phyloP scores from a whole-genome alignment of 768 basidiomycete species.

The Tylopilus plumbeoviolaceoides region DNA sequence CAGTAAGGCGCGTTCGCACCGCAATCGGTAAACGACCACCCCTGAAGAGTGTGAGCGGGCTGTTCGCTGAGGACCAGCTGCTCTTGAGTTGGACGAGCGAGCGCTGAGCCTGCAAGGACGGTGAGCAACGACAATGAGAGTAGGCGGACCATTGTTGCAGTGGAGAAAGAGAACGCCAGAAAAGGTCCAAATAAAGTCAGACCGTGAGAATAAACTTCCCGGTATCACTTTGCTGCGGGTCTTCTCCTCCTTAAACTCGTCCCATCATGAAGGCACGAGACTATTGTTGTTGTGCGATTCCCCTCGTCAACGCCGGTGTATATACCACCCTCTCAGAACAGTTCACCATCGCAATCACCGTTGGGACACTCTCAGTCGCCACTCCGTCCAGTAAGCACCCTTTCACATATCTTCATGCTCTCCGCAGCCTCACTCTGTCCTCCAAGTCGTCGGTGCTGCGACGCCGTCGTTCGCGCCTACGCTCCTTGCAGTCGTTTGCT shows the following conservation, averaged over 20 bases:
- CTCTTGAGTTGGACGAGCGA: conserved; percentile 21
- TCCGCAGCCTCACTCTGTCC: conserved; percentile 9
- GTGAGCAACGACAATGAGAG: conserved; percentile 26
- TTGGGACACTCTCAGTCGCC: conserved; percentile 69
- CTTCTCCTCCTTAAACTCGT: neutral
- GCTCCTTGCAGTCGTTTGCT: conserved; percentile 74
- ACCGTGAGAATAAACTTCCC: conserved; percentile 22
- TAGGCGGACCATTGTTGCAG: conserved; percentile 29
- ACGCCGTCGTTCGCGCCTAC: conserved; percentile 73
- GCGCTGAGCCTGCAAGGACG: conserved; percentile 20
- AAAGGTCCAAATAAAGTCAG: conserved; percentile 11
- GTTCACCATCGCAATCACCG: conserved; percentile 57
- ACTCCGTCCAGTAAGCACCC: conserved; percentile 70
- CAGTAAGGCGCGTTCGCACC: conserved; percentile 46
- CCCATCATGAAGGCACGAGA: conserved; percentile 67
- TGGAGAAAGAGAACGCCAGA: conserved; percentile 18
- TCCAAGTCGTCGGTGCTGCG: conserved; percentile 78
- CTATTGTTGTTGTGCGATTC: conserved; percentile 93
- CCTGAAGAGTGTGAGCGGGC: conserved; percentile 34
- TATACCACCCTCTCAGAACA: conserved; percentile 80
- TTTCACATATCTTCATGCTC: neutral
- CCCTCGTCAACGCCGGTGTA: conserved; percentile 85
- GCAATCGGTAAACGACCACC: conserved; percentile 71
- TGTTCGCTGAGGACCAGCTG: conserved; percentile 32
- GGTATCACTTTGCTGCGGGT: conserved; percentile 3